These are phyloP conservation scores for Entamoeba invadens DNA, from an alignment of 208 protist genomes.

Conservation along the genomic window DNA sequence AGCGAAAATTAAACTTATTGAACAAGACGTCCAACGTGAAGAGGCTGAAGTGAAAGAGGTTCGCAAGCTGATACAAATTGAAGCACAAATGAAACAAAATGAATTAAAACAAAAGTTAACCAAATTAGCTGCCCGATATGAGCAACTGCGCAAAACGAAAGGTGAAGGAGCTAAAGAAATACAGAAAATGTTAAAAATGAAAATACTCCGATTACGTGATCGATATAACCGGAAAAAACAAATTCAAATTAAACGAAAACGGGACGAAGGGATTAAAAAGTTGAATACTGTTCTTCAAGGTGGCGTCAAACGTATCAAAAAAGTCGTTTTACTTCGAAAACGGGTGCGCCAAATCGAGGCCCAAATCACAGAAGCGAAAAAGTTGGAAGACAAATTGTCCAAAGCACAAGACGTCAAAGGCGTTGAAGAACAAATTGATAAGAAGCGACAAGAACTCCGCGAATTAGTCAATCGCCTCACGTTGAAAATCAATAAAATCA, in stretches of 20 bases:
- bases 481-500: background rate
- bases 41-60: background rate
- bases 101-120: background rate
- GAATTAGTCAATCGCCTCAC: background rate
- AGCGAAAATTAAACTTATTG: background rate
- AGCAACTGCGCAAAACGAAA: background rate
- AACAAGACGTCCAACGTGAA: background rate
- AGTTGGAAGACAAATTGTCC: background rate
- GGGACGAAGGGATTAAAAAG: background rate
- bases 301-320: background rate
- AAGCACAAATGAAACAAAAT: background rate
- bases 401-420: background rate
- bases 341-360: background rate
- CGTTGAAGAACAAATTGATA: background rate
- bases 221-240: background rate
- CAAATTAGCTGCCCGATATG: background rate
- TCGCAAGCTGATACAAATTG: background rate
- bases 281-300: background rate
- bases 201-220: background rate
- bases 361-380: background rate
- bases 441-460: background rate
- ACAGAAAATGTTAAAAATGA: background rate
- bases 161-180: background rate
- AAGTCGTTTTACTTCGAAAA: background rate
- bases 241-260: background rate